These are phyloP conservation scores for Rhododendron molle DNA, from an alignment of 148 eudicot species.

Conservation along the genomic window DNA sequence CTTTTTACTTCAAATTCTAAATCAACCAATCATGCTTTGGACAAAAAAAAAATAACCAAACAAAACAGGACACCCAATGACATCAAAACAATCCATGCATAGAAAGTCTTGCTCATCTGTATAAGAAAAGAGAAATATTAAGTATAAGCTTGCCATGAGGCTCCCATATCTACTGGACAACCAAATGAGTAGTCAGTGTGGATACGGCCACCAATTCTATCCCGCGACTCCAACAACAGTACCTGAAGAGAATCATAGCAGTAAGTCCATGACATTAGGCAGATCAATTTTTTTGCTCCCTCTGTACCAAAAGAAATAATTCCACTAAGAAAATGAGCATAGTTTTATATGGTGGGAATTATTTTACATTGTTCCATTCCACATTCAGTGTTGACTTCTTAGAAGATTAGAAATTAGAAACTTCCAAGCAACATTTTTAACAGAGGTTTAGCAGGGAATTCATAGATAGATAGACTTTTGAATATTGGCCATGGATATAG, in stretches of 20 bases:
- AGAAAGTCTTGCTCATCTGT: conserved; percentile 7
- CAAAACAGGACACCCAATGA: background rate
- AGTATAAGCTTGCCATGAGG: conserved; percentile 67
- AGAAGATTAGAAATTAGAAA: background rate
- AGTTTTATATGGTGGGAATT: background rate
- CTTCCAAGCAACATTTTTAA: background rate
- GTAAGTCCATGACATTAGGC: background rate
- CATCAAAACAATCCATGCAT: background rate
- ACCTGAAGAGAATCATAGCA: conserved; percentile 51
- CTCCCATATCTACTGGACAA: conserved; percentile 98
- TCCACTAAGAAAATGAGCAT: background rate
- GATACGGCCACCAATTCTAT: conserved; percentile 95
- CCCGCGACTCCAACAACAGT: conserved; percentile 84
- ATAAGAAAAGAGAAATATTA: background rate
- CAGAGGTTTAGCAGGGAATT: background rate
- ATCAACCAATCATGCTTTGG: background rate
- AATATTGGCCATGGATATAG: background rate
- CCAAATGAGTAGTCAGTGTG: conserved; percentile 98
- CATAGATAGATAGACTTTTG: background rate
- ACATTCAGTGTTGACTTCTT: background rate
- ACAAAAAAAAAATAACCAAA: background rate
- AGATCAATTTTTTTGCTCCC: background rate
- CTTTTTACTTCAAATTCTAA: background rate
- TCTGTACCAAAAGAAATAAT: background rate
- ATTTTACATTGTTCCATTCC: background rate